Conservation (phyloP, 225 moss, liverwort and hornwort genomes). For the Polytrichum commune region DNA sequence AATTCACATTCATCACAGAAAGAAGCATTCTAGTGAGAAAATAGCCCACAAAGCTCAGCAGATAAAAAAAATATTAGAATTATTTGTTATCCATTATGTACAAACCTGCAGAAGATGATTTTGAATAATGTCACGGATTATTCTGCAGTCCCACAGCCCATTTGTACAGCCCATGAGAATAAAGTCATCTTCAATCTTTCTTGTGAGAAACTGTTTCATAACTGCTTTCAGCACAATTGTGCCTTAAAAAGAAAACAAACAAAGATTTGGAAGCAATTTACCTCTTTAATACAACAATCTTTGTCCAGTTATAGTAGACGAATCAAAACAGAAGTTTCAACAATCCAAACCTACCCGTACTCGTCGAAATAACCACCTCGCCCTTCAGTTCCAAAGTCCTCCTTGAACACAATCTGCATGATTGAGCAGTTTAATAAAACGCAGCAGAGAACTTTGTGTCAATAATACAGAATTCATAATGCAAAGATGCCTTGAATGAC, state of each 20-base stretch:
- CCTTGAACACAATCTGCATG: conserved; percentile 78
- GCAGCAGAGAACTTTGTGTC: background rate
- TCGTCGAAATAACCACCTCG: conserved; percentile 93
- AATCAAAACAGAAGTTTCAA: background rate
- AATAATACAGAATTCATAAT: background rate
- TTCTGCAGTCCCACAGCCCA: conserved; percentile 34
- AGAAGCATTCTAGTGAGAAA: no score
- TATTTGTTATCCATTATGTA: background rate
- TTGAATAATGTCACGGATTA: conserved; percentile 91
- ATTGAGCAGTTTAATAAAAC: background rate
- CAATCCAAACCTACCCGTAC: conserved; percentile 51
- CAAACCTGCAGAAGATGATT: conserved; percentile 79
- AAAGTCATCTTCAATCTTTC: background rate
- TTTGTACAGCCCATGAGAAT: background rate
- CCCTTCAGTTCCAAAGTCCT: conserved; percentile 87
- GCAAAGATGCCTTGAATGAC: background rate
- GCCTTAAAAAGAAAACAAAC: no score
- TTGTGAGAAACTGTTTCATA: no score
- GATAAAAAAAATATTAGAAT: no score
- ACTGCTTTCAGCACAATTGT: no score
- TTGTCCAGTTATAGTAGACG: no score
- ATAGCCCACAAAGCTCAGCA: no score
- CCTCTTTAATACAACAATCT: no score
- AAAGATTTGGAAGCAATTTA: no score
- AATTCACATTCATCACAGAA: no score